Evolutionary conservation across 1,139 yeast genomes (phyloP), one percentile per base, ranked within the genome.

Genomic region (Sugiyamaella neomexicana): DNA sequence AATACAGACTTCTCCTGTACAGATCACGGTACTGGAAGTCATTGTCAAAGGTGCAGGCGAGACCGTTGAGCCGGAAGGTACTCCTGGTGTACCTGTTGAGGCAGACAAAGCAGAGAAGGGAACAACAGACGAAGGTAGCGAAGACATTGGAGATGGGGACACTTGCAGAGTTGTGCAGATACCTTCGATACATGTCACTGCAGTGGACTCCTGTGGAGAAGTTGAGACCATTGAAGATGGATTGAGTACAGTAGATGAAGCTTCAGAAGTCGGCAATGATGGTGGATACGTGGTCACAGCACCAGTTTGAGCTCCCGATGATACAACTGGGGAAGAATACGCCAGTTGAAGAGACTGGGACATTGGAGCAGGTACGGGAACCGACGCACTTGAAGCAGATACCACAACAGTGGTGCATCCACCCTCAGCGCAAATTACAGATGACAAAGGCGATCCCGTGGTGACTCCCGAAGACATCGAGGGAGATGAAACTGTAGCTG

Each of bases 341-440:
- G 25, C 25, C 25, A 20, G 25, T 20, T 20, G 25, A n/a, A n/a
- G 25, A 20, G 25, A 20, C 25, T 20, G 5, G 25, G 25, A 20
- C 25, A 20, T 5, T 20, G 25, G 25, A 20, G 25, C 5, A n/a
- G 16, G 40, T 17, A 37, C 40, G 5, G n/a, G n/a, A n/a, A n/a
- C n/a, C 7, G 39, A 12, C 7, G 13, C 39, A 8, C 27, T 17
- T 20, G 54, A 47, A 41, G 52, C 52, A 9, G 39, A 8, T 9
- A 31, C 15, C 12, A 51, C 39, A 41, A 52, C 23, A 6, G 55
- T 52, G 23, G 52, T 46, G 32, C 55, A 52, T 10, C 6, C 17
- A 20, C 51, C 55, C 12, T 43, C 44, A 9, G 47, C 41, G 45
- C 55, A 52, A n/a, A 46, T 42, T 15, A 39, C 40, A 15, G 44